These are phyloP conservation scores for Chiua virens DNA, from an alignment of 768 basidiomycete species.

Conservation along the genomic window DNA sequence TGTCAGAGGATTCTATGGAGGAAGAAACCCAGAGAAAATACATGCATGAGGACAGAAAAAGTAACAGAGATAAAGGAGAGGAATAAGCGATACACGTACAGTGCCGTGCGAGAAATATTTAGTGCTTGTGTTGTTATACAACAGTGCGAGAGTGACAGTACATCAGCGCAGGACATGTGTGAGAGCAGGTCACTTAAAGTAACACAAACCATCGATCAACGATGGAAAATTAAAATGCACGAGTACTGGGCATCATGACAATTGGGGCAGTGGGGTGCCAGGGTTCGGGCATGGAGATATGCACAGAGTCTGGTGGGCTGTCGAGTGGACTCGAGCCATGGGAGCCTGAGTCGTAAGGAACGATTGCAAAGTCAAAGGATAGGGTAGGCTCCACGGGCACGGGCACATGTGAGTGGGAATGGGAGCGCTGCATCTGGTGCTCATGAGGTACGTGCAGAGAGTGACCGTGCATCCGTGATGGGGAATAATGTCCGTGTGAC, in stretches of 20 bases:
- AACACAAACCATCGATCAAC: constrained; percentile 12
- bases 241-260: neutral
- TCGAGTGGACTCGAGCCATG: constrained; percentile 10
- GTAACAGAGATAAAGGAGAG: neutral
- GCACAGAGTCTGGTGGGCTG: constrained; percentile 1
- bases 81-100: constrained; percentile 8
- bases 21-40: neutral
- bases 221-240: constrained; percentile 13
- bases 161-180: constrained; percentile 4
- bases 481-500: neutral
- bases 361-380: constrained; percentile 1
- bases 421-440: neutral
- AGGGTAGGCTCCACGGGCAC: neutral
- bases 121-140: constrained; percentile 7
- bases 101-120: neutral
- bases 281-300: constrained; percentile 26
- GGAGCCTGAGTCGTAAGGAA: neutral
- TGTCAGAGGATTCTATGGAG: constrained; percentile 2
- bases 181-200: neutral
- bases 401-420: neutral
- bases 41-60: neutral
- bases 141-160: constrained; percentile 5
- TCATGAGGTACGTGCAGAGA: constrained; percentile 12
- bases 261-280: constrained; percentile 13
- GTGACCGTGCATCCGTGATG: constrained; percentile 1